Percentiles rank a stretch among this genome's conserved stretches.
phyloP scores from a whole-genome alignment of 768 basidiomycete species.

The Roridomyces roridus region DNA sequence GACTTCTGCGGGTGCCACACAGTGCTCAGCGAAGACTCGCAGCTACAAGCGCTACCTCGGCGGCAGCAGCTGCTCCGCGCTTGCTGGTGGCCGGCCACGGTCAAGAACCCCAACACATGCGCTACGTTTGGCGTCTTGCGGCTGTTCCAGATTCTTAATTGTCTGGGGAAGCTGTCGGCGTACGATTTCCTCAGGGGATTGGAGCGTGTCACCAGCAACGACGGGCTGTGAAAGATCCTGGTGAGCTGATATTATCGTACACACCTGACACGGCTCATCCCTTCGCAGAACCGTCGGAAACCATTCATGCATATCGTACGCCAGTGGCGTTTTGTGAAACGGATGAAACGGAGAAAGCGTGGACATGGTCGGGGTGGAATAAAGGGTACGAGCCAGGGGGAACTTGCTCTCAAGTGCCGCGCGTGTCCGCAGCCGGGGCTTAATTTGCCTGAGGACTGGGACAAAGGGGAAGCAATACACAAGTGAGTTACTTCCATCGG shows the following conservation, averaged over 20 bases:
- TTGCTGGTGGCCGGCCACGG: slow-evolving; percentile 14
- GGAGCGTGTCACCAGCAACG: not conserved
- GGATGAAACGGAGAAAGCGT: not conserved
- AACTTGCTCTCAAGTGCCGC: not conserved
- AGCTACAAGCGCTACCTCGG: not conserved
- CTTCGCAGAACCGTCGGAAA: not conserved
- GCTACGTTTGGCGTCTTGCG: slow-evolving; percentile 1
- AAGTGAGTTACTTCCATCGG: not conserved
- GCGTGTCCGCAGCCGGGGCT: not conserved
- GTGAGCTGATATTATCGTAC: not conserved
- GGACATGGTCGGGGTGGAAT: not conserved
- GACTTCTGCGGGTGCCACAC: slow-evolving; percentile 6
- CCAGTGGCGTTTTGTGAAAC: slow-evolving; percentile 14
- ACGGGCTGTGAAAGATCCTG: not conserved
- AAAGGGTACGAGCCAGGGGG: not conserved
- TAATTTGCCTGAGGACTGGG: not conserved
- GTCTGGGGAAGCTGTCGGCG: not conserved
- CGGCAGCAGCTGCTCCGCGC: slow-evolving; percentile 7
- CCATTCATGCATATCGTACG: slow-evolving; percentile 4
- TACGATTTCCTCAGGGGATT: not conserved
- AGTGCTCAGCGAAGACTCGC: not conserved
- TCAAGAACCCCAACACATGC: slow-evolving; percentile 3
- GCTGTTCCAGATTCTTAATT: not conserved
- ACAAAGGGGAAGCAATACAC: not conserved
- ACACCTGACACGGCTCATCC: not conserved